phyloP scores from a whole-genome alignment of 108 stramenopile genomes.

The Pseudonitzschia multistriata region DNA sequence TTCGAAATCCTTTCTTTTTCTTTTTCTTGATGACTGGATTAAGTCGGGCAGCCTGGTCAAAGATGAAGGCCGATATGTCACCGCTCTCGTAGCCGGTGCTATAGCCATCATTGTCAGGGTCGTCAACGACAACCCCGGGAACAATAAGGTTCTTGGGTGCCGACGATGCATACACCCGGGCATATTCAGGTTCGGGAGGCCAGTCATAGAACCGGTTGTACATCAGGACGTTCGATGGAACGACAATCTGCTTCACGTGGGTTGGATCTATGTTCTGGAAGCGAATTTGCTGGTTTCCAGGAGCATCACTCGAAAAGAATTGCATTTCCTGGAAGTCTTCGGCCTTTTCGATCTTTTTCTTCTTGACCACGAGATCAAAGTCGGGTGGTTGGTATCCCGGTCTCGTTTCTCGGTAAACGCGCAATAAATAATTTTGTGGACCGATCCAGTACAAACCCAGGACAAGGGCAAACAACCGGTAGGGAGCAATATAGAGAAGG shows the following conservation, averaged over 20 bases:
- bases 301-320: slow-evolving; percentile 39
- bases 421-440: slow-evolving; percentile 46
- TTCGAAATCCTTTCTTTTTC: slow-evolving; percentile 42
- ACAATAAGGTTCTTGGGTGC: slow-evolving; percentile 18
- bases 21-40: slow-evolving; percentile 26
- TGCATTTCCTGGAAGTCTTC: slow-evolving; percentile 21
- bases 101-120: slow-evolving; percentile 2
- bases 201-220: slow-evolving; percentile 72
- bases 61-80: slow-evolving; percentile 14
- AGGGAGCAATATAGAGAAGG: slow-evolving; percentile 58
- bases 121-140: slow-evolving; percentile 12
- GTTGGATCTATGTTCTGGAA: slow-evolving; percentile 36
- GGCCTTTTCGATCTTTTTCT: slow-evolving; percentile 28
- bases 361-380: slow-evolving; percentile 28
- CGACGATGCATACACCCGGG: slow-evolving; percentile 27
- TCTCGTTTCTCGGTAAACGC: slow-evolving; percentile 23
- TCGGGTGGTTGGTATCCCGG: slow-evolving; percentile 35
- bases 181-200: slow-evolving; percentile 66
- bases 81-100: neutral
- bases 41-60: slow-evolving; percentile 11
- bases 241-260: slow-evolving; percentile 54
- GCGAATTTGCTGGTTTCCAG: slow-evolving; percentile 36
- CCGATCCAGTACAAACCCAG: slow-evolving; percentile 52
- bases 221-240: slow-evolving; percentile 54
- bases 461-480: slow-evolving; percentile 49